Conservation (phyloP, 495 filamentous ascomycete species). For the Pseudevernia furfuracea region DNA sequence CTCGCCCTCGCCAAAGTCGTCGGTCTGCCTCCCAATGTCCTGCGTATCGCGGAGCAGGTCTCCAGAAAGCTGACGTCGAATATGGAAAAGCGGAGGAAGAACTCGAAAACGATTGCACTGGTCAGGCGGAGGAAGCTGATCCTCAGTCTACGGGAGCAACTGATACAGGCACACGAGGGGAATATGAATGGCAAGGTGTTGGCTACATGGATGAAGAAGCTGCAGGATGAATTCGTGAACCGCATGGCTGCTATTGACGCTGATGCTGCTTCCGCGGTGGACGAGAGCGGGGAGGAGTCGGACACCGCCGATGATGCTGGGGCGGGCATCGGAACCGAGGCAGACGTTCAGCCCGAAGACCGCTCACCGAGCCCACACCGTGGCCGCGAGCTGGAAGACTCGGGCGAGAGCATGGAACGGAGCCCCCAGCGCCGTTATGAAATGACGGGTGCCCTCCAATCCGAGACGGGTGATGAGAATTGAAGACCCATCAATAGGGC, state of each 20-base stretch:
- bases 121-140: conserved; percentile 62
- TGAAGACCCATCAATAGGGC: no score
- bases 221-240: conserved; percentile 70
- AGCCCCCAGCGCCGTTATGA: conserved; percentile 6
- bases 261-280: conserved; percentile 24
- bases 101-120: conserved; percentile 47
- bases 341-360: not conserved
- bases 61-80: conserved; percentile 50
- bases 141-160: conserved; percentile 62
- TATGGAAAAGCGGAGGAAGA: conserved; percentile 47
- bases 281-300: conserved; percentile 16
- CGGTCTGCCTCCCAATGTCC: conserved; percentile 57
- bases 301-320: not conserved
- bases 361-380: not conserved
- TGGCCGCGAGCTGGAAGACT: no score
- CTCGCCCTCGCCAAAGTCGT: conserved; percentile 69
- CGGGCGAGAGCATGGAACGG: not conserved
- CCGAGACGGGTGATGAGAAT: not conserved
- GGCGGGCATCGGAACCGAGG: not conserved
- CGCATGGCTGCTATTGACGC: conserved; percentile 59
- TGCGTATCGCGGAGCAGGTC: conserved; percentile 60
- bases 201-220: conserved; percentile 53
- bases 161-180: conserved; percentile 62
- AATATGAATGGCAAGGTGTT: conserved; percentile 59
- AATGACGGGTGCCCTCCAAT: conserved; percentile 19